These are phyloP conservation scores for Fusarium sp. DNA, from an alignment of 2,329 filamentous ascomycete genomes.

Conservation along the genomic window DNA sequence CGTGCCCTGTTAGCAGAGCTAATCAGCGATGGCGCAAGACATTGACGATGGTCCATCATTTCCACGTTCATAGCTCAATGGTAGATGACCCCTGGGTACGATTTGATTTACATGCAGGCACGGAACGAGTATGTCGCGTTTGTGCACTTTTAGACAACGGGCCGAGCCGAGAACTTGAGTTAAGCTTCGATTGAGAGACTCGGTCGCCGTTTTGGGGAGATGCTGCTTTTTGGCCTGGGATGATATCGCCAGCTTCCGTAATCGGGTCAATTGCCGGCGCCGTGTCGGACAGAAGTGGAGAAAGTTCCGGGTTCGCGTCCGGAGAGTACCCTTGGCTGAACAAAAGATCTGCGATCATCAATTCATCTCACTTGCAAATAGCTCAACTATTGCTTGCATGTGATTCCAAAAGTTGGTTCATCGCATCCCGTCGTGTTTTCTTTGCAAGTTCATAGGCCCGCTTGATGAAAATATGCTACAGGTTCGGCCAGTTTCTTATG, in stretches of 20 bases:
- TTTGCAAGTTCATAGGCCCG: neutral
- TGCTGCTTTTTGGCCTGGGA: neutral
- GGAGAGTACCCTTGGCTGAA: neutral
- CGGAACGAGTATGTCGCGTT: neutral
- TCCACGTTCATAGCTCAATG: slow-evolving; percentile 38
- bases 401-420: neutral
- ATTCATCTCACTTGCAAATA: neutral
- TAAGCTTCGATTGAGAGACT: neutral
- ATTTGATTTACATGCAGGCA: too few species aligned
- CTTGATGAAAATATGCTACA: neutral
- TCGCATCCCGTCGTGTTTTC: neutral
- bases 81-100: slow-evolving; percentile 11
- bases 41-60: neutral
- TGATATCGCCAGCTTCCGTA: slow-evolving; percentile 30
- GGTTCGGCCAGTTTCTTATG: too few species aligned
- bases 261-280: slow-evolving; percentile 33
- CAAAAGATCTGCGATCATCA: neutral
- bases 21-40: slow-evolving; percentile 22
- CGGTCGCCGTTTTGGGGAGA: slow-evolving; percentile 28
- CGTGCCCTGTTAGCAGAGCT: slow-evolving; percentile 36
- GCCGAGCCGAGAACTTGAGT: slow-evolving; percentile 26
- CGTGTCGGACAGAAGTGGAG: slow-evolving; percentile 29
- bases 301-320: neutral
- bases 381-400: neutral
- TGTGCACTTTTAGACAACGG: slow-evolving; percentile 32